These are phyloP conservation scores for Bacterosira constricta DNA, from an alignment of 108 stramenopile species.

Conservation along the genomic window DNA sequence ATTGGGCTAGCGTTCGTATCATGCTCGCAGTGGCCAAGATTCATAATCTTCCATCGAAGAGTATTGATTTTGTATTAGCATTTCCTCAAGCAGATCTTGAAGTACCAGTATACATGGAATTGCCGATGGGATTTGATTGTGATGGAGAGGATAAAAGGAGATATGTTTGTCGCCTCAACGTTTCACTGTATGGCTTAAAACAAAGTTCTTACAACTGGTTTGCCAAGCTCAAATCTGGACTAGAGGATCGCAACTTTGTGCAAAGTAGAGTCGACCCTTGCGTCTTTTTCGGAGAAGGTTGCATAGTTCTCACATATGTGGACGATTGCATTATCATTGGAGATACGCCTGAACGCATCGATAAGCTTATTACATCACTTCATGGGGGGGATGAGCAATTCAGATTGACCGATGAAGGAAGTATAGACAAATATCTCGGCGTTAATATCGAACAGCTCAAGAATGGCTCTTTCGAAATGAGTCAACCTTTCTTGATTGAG, in stretches of 20 bases:
- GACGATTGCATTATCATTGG: conserved; percentile 29
- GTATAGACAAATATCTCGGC: conserved; percentile 46
- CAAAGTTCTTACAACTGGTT: conserved; percentile 30
- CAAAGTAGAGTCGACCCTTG: conserved; percentile 18
- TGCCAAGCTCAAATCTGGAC: background rate
- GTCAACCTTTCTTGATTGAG: conserved; percentile 57
- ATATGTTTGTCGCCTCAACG: conserved; percentile 12
- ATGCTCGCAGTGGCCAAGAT: conserved; percentile 10
- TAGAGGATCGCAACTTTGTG: conserved; percentile 8
- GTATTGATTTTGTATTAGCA: conserved; percentile 38
- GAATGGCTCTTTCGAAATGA: conserved; percentile 28
- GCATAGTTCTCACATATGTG: conserved; percentile 24
- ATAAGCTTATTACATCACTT: background rate
- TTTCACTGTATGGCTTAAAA: conserved; percentile 15
- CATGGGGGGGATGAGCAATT: conserved; percentile 6
- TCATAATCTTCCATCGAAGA: conserved; percentile 6
- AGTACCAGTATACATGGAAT: conserved; percentile 31
- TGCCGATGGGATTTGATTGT: conserved; percentile 15
- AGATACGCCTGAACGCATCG: background rate
- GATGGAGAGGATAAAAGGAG: no score
- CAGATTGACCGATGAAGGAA: conserved; percentile 37
- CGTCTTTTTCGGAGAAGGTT: conserved; percentile 3
- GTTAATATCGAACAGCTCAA: conserved; percentile 30
- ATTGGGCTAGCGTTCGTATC: conserved; percentile 22
- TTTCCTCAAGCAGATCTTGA: conserved; percentile 44